Evolutionary conservation across 805 yeast genomes (phyloP), one percentile per base, ranked within the genome.

Genomic region (Brettanomyces custersianus): DNA sequence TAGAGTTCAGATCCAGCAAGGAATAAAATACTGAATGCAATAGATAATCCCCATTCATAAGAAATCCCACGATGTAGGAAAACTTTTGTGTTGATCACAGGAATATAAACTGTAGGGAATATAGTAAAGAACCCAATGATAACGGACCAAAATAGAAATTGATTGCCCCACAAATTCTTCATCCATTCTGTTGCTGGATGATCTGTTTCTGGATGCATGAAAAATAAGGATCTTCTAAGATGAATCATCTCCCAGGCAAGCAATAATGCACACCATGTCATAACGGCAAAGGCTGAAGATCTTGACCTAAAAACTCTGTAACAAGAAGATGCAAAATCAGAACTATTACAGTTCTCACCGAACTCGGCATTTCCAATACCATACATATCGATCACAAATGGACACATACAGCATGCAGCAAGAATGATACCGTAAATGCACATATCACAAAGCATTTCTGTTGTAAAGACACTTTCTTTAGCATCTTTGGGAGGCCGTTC

Each of bases 241-340:
- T 82, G 84, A 39, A 82, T 68, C 47, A 84, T 85, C 59, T 83
- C 92, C 92, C 92, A 83, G 1, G 94, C 92, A 32, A 82, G 63
- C 20, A 84, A 54, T 40, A 85, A 66, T 4, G 90, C 81, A 61
- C 88, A 72, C 94, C 94, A 85, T 1, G 94, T 85, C 78, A 84
- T 78, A 2, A 79, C 73, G 1, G 80, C 80, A 63, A 85, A 85
- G 0, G 87, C 72, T 3, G 81, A 73, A 3, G 94, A 73, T 54
- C 95, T 72, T 4, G 87, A 83, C 47, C 72, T 67, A 59, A 77
- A 84, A 10, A 85, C 94, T 42, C 66, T 57, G 31, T 60, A 48
- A 59, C 95, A 85, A 0, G 60, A 40, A 2, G 51, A 61, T 35
- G 62, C 63, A 20, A 53, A 55, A 20, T 66, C 59, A 2, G 49